A percentile compares a stretch with the other conserved stretches of the same genome.
Conservation (phyloP, 495 filamentous ascomycete genomes). For the Trichoderma orchidacearum region DNA sequence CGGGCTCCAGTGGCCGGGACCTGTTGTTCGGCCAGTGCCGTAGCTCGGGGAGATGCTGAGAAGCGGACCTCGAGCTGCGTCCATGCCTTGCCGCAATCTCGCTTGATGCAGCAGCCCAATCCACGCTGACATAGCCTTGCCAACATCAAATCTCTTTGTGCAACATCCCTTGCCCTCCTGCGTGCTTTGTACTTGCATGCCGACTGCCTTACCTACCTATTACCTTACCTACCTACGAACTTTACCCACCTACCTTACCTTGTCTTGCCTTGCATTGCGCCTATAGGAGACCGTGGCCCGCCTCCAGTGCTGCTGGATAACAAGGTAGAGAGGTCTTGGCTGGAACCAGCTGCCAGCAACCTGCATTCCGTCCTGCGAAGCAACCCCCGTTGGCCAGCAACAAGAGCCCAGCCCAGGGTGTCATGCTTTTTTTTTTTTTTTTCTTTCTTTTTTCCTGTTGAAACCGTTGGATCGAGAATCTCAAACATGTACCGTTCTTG, state of each 20-base stretch:
- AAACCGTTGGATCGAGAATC: background rate
- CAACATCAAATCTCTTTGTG: too few relatives aligned
- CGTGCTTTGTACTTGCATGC: too few relatives aligned
- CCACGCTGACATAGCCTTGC: background rate
- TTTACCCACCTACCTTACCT: too few relatives aligned
- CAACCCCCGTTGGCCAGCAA: background rate
- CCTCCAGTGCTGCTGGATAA: too few relatives aligned
- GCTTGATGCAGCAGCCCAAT: conserved; percentile 1
- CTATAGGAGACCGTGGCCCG: too few relatives aligned
- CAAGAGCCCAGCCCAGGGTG: background rate
- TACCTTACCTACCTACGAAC: too few relatives aligned
- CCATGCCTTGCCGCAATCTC: conserved; percentile 1
- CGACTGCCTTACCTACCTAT: too few relatives aligned
- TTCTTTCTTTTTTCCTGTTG: too few relatives aligned
- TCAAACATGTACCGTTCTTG: background rate
- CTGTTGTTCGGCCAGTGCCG: background rate
- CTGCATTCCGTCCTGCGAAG: background rate
- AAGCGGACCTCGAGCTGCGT: background rate
- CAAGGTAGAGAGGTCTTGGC: too few relatives aligned
- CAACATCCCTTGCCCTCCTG: background rate
- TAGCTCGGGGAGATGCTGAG: background rate
- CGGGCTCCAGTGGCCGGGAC: background rate
- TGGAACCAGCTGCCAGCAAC: background rate
- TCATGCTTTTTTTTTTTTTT: background rate
- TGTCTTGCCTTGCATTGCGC: too few relatives aligned